A percentile compares a stretch with the other conserved stretches of the same genome.
phyloP scores from a whole-genome alignment of 345 rosid species.

The Dimocarpus longan region DNA sequence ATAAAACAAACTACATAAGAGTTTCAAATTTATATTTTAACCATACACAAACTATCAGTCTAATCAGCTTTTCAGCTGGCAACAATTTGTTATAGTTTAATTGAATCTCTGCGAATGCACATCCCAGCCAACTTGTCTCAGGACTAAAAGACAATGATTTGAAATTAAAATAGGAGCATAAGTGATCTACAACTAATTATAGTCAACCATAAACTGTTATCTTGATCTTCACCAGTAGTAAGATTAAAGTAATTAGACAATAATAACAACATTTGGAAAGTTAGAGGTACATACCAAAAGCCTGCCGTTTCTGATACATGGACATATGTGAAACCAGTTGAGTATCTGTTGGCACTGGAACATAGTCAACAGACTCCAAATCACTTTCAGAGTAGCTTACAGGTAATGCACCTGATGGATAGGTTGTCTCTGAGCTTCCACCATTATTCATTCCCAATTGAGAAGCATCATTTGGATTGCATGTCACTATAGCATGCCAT shows the following conservation, averaged over 20 bases:
- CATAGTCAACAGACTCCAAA: conserved; percentile 46
- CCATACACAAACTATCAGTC: no score
- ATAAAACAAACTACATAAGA: not conserved
- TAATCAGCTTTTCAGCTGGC: no score
- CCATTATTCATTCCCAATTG: conserved; percentile 21
- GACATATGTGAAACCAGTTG: conserved; percentile 36
- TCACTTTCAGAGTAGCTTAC: conserved; percentile 52
- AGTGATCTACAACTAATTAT: no score
- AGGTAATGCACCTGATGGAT: conserved; percentile 23
- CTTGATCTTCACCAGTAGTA: not conserved
- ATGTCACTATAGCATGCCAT: conserved; percentile 61
- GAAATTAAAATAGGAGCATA: not conserved
- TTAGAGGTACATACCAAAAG: conserved; percentile 32
- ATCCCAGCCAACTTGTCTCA: no score
- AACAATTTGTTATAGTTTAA: no score
- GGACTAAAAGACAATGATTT: not conserved
- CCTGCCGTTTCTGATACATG: conserved; percentile 38
- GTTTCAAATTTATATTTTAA: no score
- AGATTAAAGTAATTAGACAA: not conserved
- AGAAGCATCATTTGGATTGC: conserved; percentile 32
- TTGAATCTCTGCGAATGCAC: no score
- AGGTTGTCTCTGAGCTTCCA: conserved; percentile 33
- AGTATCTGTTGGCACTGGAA: conserved; percentile 38
- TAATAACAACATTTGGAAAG: not conserved
- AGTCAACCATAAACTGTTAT: not conserved